Evolutionary conservation across 2,329 filamentous ascomycete species (phyloP), one percentile per base, ranked within the genome.

Genomic region (Epichloe scottii): DNA sequence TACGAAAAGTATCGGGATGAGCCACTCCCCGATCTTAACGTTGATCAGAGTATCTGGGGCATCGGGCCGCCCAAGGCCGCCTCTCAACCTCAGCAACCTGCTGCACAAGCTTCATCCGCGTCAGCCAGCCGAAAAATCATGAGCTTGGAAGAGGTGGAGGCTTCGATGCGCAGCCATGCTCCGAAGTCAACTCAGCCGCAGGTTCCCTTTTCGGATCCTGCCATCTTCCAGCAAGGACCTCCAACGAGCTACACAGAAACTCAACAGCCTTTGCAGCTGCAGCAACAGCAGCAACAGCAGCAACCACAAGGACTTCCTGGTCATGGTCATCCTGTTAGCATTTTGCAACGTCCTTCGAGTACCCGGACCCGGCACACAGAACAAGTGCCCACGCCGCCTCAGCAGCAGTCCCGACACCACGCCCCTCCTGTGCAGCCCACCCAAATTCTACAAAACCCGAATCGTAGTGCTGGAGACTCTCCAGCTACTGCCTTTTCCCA

Each of bases 91-190:
- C 58, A 59, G 38, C 60, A 59, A 45, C 54, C 60, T 30, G 53
- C 55, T 11, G 14, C 58, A 21, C 57, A 58, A 45, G 53, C 59
- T 21, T 51, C 57, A 44, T 60, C 61, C 35, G 57, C 65, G 35
- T 56, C 61, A 46, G 57, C 64, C 17, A 63, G 76, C 41, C 82
- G 82, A 61, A 96, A 90, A 72, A 84, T 96, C 70, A 84, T 98
- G 85, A 97, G 89, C 61, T 68, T 98, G 62, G 93, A 97, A 65
- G 93, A 98, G 71, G 90, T 98, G 19, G 93, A 98, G 70, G 91
- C 91, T 50, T 84, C 89, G 56, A 90, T 98, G 84, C 81, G 87
- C 54, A 76, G 79, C 35, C 84, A 90, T 58, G 70, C 79, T 34
- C 77, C 79, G 59, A 76, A 75, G 55, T 69, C 72, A 11, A 60